phyloP scores from a whole-genome alignment of 2,329 filamentous ascomycete genomes.

The Colletotrichum cuscutae region DNA sequence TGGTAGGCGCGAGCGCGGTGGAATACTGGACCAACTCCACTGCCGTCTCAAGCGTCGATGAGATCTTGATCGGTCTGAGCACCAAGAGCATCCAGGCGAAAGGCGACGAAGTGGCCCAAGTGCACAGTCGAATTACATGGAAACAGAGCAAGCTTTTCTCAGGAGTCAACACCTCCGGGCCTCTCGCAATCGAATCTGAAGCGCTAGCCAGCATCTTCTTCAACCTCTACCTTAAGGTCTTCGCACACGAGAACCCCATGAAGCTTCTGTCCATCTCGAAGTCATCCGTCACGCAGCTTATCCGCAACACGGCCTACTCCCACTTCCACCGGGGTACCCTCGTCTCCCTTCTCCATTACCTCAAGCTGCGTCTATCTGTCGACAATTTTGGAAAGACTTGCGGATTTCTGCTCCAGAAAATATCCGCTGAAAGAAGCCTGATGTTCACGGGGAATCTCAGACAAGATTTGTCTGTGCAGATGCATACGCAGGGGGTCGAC shows the following conservation, averaged over 20 bases:
- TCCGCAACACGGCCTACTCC: slow-evolving; percentile 37
- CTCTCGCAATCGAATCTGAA: slow-evolving; percentile 46
- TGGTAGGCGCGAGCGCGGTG: slow-evolving; percentile 61
- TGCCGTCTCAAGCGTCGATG: slow-evolving; percentile 50
- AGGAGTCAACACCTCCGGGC: slow-evolving; percentile 36
- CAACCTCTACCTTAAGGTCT: slow-evolving; percentile 57
- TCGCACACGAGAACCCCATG: slow-evolving; percentile 49
- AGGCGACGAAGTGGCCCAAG: slow-evolving; percentile 30
- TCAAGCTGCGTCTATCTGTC: slow-evolving; percentile 44
- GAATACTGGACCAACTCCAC: slow-evolving; percentile 63
- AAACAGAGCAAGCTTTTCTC: slow-evolving; percentile 47
- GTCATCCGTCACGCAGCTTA: slow-evolving; percentile 17
- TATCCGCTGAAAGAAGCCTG: slow-evolving; percentile 43
- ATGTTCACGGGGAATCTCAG: slow-evolving; percentile 44
- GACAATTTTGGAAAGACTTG: slow-evolving; percentile 48
- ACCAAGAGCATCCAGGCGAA: not conserved
- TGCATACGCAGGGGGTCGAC: slow-evolving; percentile 48
- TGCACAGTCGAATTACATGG: slow-evolving; percentile 48
- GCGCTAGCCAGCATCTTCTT: slow-evolving; percentile 52
- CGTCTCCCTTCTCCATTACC: slow-evolving; percentile 49
- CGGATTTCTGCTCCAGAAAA: slow-evolving; percentile 41
- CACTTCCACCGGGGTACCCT: slow-evolving; percentile 52
- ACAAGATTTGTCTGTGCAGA: slow-evolving; percentile 48
- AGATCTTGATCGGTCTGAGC: slow-evolving; percentile 44
- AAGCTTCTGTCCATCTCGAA: slow-evolving; percentile 21